Conservation (phyloP, 495 filamentous ascomycete species). For the Neurospora hispaniola region DNA sequence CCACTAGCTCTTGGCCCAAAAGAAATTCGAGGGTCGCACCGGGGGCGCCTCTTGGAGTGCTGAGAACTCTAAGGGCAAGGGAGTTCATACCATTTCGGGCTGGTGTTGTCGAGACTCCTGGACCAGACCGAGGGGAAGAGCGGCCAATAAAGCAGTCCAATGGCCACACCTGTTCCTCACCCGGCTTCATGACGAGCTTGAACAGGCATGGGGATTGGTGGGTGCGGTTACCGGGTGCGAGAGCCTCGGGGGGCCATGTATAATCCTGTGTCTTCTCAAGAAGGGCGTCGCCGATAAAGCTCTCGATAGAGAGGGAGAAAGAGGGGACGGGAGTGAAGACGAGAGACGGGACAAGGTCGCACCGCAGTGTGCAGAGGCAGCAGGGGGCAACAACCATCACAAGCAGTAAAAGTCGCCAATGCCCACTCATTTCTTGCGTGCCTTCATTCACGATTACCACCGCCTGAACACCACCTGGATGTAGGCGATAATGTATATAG, state of each 20-base stretch:
- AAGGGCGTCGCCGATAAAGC: background rate
- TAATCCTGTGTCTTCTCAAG: background rate
- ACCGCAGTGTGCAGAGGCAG: background rate
- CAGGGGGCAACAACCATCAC: background rate
- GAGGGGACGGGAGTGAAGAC: background rate
- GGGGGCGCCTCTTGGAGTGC: background rate
- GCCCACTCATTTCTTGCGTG: background rate
- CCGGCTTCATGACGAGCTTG: background rate
- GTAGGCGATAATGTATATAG: background rate
- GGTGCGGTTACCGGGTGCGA: background rate
- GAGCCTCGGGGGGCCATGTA: background rate
- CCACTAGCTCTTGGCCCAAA: background rate
- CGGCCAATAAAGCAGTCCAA: background rate
- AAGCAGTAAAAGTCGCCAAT: background rate
- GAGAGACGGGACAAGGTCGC: background rate
- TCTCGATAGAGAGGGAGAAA: background rate
- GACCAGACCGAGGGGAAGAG: background rate
- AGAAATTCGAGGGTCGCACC: background rate
- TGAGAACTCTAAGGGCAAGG: background rate
- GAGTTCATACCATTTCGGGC: background rate
- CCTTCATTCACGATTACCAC: background rate
- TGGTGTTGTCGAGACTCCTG: background rate
- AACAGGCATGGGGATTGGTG: background rate
- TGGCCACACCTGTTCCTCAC: background rate
- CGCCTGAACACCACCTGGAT: background rate